Conservation (phyloP, 257 asterid species). For the Petunia secreta region DNA sequence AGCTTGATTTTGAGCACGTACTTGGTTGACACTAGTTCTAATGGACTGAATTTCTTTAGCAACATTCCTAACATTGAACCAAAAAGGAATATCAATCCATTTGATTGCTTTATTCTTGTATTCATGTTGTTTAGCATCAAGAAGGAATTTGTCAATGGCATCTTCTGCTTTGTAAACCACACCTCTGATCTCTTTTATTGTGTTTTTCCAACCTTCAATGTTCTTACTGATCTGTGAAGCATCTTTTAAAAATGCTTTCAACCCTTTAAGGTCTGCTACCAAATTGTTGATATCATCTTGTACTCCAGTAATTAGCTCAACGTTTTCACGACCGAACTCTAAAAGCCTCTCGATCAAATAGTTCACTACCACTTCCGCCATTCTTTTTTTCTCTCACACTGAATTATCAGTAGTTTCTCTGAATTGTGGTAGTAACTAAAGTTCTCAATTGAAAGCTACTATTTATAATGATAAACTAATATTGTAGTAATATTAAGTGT, state of each 20-base stretch:
- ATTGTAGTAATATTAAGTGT: no score
- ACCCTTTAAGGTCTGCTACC: not conserved
- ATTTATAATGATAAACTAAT: no score
- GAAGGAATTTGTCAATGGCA: slow-evolving; percentile 1
- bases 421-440: no score
- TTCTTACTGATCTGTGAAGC: not conserved
- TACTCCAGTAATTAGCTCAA: not conserved
- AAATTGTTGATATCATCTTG: not conserved
- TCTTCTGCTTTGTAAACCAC: slow-evolving; percentile 31
- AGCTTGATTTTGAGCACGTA: no score
- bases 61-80: no score
- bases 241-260: not conserved
- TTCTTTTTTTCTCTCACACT: not conserved
- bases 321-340: not conserved
- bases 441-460: no score
- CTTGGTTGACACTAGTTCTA: no score
- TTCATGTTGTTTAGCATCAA: slow-evolving; percentile 17
- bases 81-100: not conserved
- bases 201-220: not conserved
- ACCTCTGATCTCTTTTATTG: slow-evolving; percentile 24
- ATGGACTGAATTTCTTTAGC: no score
- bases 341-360: not conserved
- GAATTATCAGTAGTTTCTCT: no score
- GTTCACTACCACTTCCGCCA: not conserved
- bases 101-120: not conserved